Conservation (phyloP, 2,329 filamentous ascomycete genomes). For the Phyllosticta capitalensis region DNA sequence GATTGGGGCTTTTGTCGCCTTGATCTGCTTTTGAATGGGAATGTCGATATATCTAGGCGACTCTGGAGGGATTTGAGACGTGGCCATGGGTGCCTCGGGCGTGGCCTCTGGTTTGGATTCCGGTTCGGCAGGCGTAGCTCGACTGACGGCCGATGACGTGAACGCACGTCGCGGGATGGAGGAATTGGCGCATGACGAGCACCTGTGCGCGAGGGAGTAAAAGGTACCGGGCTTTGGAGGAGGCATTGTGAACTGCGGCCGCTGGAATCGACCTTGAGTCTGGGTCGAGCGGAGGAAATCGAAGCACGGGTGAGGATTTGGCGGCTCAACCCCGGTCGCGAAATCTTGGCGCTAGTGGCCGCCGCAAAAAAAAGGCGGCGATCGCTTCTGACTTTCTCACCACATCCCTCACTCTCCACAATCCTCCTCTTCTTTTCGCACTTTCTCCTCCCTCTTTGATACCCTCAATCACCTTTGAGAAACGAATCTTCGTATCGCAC, state of each 20-base stretch:
- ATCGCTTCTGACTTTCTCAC: neutral
- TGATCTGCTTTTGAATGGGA: constrained; percentile 64
- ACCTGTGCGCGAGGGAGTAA: constrained; percentile 1
- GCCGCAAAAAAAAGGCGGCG: constrained; percentile 10
- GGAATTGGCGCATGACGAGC: constrained; percentile 4
- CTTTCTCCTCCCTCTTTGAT: neutral
- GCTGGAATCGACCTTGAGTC: neutral
- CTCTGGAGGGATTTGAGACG: constrained; percentile 58
- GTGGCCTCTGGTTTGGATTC: neutral
- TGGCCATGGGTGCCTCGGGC: neutral
- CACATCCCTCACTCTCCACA: neutral
- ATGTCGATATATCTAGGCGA: constrained; percentile 82
- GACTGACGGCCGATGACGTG: constrained; percentile 19
- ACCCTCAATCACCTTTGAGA: neutral
- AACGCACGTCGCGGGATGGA: constrained; percentile 25
- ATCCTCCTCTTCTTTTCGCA: neutral
- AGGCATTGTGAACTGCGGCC: constrained; percentile 4
- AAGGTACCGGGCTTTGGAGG: constrained; percentile 1
- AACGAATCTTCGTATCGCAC: neutral
- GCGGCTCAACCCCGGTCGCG: neutral
- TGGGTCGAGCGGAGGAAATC: neutral
- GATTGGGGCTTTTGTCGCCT: constrained; percentile 36
- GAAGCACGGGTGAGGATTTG: neutral
- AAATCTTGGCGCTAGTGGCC: constrained; percentile 4
- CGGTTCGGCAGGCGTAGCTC: neutral